phyloP scores from a whole-genome alignment of 441 rosid species.

The Adansonia grandidieri region DNA sequence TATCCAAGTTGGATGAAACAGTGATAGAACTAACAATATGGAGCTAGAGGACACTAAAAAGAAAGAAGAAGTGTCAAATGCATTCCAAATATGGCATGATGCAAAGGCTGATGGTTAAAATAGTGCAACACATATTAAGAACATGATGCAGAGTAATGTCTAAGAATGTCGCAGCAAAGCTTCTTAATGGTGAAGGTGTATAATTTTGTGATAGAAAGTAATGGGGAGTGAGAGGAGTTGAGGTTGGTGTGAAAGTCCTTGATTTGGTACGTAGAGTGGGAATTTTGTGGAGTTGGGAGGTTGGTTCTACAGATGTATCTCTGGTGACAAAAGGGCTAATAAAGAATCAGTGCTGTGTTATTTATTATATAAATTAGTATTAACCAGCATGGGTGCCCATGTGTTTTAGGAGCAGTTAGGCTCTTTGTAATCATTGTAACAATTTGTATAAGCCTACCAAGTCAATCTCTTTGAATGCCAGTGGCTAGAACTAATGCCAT shows the following conservation, averaged over 20 bases:
- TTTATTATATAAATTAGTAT: background rate
- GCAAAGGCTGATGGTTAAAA: background rate
- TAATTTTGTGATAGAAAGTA: background rate
- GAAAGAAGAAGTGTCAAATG: background rate
- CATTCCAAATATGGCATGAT: slow-evolving; percentile 9
- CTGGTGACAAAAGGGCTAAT: background rate
- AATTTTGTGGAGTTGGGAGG: background rate
- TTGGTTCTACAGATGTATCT: background rate
- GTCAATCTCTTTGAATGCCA: slow-evolving; percentile 10
- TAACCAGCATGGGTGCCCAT: background rate
- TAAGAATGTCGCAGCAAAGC: background rate
- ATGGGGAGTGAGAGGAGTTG: background rate
- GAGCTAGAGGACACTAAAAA: background rate
- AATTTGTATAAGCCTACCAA: background rate
- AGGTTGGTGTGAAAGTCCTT: background rate
- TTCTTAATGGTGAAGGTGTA: background rate
- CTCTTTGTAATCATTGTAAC: background rate
- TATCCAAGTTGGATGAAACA: background rate
- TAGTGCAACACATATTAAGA: background rate
- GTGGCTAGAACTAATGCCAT: background rate
- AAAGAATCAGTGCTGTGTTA: background rate
- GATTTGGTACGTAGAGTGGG: background rate
- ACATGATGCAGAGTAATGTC: background rate
- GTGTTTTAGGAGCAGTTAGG: background rate
- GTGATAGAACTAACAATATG: background rate